phyloP scores from a whole-genome alignment of 2,329 filamentous ascomycete genomes.

The Colletotrichum sp. region DNA sequence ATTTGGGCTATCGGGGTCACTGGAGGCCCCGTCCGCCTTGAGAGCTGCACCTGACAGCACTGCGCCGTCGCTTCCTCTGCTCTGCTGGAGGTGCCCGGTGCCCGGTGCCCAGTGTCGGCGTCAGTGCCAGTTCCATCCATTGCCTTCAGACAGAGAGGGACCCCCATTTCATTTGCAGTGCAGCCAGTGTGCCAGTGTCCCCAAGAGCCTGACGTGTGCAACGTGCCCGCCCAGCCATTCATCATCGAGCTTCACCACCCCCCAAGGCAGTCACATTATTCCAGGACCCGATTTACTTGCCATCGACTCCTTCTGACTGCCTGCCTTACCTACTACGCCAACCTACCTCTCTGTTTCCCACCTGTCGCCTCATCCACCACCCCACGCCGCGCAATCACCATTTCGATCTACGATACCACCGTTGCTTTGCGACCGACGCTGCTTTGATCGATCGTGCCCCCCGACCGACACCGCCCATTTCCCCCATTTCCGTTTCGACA shows the following conservation, averaged over 20 bases:
- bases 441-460: not conserved
- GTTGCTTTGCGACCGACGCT: not conserved
- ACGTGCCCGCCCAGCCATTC: constrained; percentile 12
- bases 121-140: not conserved
- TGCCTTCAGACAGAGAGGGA: not conserved
- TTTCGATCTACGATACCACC: not conserved
- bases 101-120: not conserved
- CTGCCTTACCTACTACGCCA: not conserved
- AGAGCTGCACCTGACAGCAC: constrained; percentile 4
- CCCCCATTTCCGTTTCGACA: not conserved
- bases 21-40: not conserved
- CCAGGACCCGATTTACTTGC: constrained; percentile 10
- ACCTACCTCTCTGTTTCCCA: not conserved
- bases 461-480: not conserved
- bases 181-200: not conserved
- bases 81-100: not conserved
- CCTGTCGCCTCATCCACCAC: constrained; percentile 7
- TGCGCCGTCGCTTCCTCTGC: not conserved
- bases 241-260: constrained; percentile 10
- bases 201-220: constrained; percentile 18
- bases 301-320: constrained; percentile 1
- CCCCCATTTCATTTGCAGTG: not conserved
- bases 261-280: constrained; percentile 23
- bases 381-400: constrained; percentile 12
- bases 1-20: not conserved